Base-by-base conservation (phyloP, 2,329 filamentous ascomycete species). In the Fusarium sp. region DNA sequence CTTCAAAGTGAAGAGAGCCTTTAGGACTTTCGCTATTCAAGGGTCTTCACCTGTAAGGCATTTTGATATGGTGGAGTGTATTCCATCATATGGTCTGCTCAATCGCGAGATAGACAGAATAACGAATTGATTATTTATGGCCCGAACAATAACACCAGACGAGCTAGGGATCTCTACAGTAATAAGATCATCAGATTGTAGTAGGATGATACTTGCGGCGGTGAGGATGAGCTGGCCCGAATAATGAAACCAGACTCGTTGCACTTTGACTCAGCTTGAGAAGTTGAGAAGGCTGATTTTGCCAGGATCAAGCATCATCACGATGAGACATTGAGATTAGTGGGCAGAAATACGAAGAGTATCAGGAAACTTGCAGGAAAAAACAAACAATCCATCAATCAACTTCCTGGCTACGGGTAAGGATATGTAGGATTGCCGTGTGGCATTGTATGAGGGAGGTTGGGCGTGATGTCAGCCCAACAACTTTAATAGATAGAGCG, bases 391-490 rank as follows among this genome's bases (percentile, higher is more conserved):
- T 53, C 38, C 50, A 64, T 51, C 36, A 61, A 54, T 51, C 45
- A 62, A 45, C 19, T 48, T 43, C 35, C 24, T 51, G 15, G 48
- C 19, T 29, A 59, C 53, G 62, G 62, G 58, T 48, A 65, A 49
- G 41, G 12, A 35, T 53, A 40, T 52, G 44, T 29, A 51, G 44
- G 25, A 54, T 36, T 62, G 58, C 50, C 63, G 61, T 47, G 53
- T 57, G 34, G 49, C 61, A 47, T 53, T 44, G 31, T 48, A 55
- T 26, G 44, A 40, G 47, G 57, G 67, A 62, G 67, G 67, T 50
- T 70, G 67, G 67, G 59, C 13, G 46, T 56, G 42, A 49, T 50
- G 52, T 47, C 49, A 52, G 58, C 54, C 26, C 47, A 42, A 43
- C 43, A 39, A 44, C 28, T 39, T 48, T 28, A 36, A 19, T 2